Conservation (phyloP, 345 rosid genomes). For the Mercurialis annua region DNA sequence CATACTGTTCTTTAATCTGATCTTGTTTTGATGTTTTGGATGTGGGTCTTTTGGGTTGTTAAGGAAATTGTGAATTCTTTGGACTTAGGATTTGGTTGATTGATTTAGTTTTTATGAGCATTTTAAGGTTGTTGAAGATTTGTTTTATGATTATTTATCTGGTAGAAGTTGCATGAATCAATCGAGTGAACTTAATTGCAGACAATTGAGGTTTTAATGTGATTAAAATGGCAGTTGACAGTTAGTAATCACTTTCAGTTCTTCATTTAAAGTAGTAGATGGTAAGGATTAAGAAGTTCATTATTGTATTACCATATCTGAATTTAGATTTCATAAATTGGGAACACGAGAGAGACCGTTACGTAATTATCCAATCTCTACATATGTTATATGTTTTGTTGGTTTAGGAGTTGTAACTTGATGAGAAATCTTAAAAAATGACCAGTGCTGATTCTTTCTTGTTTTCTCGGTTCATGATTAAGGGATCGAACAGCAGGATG, state of each 20-base stretch:
- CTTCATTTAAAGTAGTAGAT: background rate
- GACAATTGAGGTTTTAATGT: background rate
- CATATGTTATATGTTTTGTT: background rate
- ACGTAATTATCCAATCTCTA: background rate
- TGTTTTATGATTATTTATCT: background rate
- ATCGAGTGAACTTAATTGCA: background rate
- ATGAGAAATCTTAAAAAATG: background rate
- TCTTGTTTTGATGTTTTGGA: background rate
- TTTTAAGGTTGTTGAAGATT: background rate
- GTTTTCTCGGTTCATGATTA: conserved; percentile 10
- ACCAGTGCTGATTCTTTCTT: conserved; percentile 2
- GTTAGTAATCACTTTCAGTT: too few species aligned
- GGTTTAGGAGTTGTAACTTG: background rate
- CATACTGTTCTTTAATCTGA: background rate
- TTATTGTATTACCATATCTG: background rate
- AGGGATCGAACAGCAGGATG: conserved; percentile 22
- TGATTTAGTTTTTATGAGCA: background rate
- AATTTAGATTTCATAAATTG: background rate
- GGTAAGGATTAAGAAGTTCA: background rate
- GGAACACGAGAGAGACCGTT: background rate
- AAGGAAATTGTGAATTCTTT: conserved; percentile 1
- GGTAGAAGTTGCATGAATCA: background rate
- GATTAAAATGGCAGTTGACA: background rate
- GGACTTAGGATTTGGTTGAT: background rate
- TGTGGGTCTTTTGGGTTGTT: background rate